These are phyloP conservation scores for Dendrobium officinale DNA, from an alignment of 106 monocot genomes.

Conservation along the genomic window DNA sequence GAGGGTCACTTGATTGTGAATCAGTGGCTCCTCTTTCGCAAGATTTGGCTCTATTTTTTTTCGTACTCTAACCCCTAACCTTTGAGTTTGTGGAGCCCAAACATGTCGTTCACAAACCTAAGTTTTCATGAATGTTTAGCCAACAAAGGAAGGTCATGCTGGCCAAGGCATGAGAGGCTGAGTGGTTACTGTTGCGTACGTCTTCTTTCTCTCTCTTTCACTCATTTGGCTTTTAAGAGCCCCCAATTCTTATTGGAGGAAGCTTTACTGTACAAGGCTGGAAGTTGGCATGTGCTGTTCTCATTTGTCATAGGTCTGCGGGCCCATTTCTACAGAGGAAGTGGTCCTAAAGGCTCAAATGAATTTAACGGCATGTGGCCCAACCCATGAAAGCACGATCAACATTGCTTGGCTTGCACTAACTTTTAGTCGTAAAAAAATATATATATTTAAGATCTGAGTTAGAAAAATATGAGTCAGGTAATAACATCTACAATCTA, in stretches of 20 bases:
- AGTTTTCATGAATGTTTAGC: neutral
- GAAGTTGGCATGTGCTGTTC: neutral
- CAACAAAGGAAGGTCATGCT: neutral
- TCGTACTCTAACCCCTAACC: neutral
- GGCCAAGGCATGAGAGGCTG: neutral
- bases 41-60: neutral
- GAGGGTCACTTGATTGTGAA: neutral
- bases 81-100: neutral
- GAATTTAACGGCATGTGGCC: neutral
- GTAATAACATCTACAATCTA: neutral
- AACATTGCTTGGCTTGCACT: neutral
- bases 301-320: neutral
- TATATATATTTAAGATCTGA: neutral
- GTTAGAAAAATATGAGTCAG: neutral
- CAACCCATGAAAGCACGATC: neutral
- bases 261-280: neutral
- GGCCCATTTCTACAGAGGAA: neutral
- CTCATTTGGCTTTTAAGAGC: neutral
- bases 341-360: neutral
- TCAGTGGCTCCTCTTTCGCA: neutral
- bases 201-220: neutral
- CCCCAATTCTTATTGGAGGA: neutral
- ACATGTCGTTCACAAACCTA: too few species aligned
- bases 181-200: neutral
- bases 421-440: neutral